phyloP scores from a whole-genome alignment of 129 eudicot species.

The Gnaphalium uliginosum region DNA sequence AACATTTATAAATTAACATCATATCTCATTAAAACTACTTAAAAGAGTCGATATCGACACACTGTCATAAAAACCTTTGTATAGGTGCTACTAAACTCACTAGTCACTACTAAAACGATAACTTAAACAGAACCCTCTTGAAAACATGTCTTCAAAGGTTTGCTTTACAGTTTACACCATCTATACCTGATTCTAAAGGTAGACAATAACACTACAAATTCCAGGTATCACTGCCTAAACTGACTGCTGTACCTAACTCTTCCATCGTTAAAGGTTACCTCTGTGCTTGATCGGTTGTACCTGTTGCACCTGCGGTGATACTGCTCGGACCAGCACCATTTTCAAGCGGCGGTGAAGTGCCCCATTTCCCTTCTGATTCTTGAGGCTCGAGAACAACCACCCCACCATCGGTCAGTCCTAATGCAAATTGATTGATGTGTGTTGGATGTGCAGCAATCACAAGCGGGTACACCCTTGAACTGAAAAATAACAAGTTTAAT shows the following conservation, averaged over 20 bases:
- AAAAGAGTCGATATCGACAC: neutral
- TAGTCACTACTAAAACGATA: neutral
- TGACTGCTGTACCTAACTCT: constrained; percentile 29
- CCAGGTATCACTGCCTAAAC: neutral
- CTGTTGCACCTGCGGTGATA: constrained; percentile 52
- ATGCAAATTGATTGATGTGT: constrained; percentile 74
- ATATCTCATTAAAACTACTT: neutral
- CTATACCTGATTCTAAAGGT: neutral
- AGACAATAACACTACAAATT: neutral
- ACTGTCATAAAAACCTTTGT: neutral
- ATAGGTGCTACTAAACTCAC: neutral
- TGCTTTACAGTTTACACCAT: neutral
- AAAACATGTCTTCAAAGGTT: neutral
- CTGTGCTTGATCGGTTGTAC: constrained; percentile 60
- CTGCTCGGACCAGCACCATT: constrained; percentile 75
- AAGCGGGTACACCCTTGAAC: constrained; percentile 68
- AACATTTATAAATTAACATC: neutral
- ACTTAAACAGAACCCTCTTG: neutral
- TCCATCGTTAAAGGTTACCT: constrained; percentile 37
- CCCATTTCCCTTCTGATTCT: constrained; percentile 94
- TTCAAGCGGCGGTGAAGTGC: constrained; percentile 70
- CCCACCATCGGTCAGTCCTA: constrained; percentile 85
- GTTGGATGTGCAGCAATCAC: constrained; percentile 88
- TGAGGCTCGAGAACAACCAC: constrained; percentile 74
- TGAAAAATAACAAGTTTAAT: constrained; percentile 20